phyloP scores from a whole-genome alignment of 2,329 filamentous ascomycete genomes.

The Arthrobotrys pseudoclavata region DNA sequence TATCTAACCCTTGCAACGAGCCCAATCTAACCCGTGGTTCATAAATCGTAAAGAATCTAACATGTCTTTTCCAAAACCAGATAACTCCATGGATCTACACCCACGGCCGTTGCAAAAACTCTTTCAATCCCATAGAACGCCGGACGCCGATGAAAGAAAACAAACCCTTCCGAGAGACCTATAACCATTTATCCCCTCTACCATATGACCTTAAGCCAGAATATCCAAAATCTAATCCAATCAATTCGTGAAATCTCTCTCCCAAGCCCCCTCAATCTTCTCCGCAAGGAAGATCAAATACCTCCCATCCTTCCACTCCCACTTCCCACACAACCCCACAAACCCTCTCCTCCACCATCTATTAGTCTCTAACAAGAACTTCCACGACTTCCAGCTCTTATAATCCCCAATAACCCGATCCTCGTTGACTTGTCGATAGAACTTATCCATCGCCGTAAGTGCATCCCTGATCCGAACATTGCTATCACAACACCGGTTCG shows the following conservation, averaged over 20 bases:
- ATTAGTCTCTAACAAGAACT: constrained; percentile 55
- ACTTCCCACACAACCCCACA: constrained; percentile 40
- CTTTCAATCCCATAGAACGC: constrained; percentile 15
- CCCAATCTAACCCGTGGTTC: neutral
- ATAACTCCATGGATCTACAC: constrained; percentile 5
- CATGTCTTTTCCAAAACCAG: neutral
- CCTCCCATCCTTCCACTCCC: constrained; percentile 54
- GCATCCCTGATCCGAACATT: constrained; percentile 42
- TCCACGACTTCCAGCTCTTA: constrained; percentile 55
- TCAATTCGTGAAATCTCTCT: constrained; percentile 57
- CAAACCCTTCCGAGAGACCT: neutral
- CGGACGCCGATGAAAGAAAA: constrained; percentile 5
- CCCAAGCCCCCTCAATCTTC: constrained; percentile 52
- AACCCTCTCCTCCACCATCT: constrained; percentile 56
- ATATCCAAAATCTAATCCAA: neutral
- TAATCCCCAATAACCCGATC: constrained; percentile 49
- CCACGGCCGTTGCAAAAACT: neutral
- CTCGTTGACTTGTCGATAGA: constrained; percentile 50
- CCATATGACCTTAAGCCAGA: neutral
- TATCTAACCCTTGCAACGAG: neutral
- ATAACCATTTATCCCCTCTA: neutral
- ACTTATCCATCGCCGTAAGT: constrained; percentile 48
- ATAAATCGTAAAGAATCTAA: constrained; percentile 11
- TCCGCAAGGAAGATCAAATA: constrained; percentile 38
- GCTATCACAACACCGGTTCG: constrained; percentile 50